Conservation (phyloP, 2,329 filamentous ascomycete species). For the Aspergillus brunneoviolaceus region DNA sequence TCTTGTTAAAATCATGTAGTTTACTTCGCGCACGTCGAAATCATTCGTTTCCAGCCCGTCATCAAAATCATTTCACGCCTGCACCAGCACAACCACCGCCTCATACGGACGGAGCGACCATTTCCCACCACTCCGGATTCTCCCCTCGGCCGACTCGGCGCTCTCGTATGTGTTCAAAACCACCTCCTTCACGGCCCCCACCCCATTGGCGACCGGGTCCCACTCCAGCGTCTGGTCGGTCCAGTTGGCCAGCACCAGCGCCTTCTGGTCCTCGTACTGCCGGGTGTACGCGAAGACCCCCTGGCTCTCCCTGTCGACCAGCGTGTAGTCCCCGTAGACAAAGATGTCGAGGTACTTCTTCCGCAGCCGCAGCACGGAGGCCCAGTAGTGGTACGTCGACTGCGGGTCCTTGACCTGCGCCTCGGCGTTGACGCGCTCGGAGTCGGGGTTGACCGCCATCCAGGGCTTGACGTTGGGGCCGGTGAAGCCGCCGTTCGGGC, state of each 20-base stretch:
- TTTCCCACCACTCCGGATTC: constrained; percentile 23
- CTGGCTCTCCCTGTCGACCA: constrained; percentile 53
- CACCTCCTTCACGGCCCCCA: constrained; percentile 28
- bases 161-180: constrained; percentile 35
- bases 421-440: constrained; percentile 61
- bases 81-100: constrained; percentile 31
- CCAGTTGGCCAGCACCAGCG: constrained; percentile 39
- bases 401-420: constrained; percentile 37
- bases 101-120: constrained; percentile 38
- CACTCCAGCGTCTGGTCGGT: constrained; percentile 34
- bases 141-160: constrained; percentile 17
- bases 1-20: not conserved
- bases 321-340: constrained; percentile 64
- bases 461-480: constrained; percentile 56
- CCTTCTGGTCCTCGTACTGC: constrained; percentile 33
- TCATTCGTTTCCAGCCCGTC: not conserved
- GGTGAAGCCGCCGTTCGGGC: constrained; percentile 65
- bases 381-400: constrained; percentile 64
- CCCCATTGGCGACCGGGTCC: constrained; percentile 30
- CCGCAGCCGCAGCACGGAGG: constrained; percentile 57
- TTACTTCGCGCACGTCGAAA: not conserved
- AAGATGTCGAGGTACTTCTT: constrained; percentile 63
- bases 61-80: constrained; percentile 8
- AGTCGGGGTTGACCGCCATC: constrained; percentile 69
- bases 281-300: constrained; percentile 59